These are phyloP conservation scores for Agrocybe praecox DNA, from an alignment of 768 basidiomycete species.

Conservation along the genomic window DNA sequence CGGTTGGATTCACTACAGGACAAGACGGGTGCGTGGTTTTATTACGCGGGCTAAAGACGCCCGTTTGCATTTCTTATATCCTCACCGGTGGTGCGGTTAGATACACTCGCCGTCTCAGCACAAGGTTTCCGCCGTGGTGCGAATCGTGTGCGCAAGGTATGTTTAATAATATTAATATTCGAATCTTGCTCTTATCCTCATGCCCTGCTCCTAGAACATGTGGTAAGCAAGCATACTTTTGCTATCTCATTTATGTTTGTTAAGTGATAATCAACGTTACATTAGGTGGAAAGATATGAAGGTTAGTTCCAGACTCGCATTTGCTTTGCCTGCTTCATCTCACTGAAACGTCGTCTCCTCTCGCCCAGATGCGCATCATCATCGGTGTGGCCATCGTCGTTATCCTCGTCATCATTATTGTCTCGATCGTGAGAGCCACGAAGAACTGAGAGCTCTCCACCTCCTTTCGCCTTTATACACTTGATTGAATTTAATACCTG, in stretches of 20 bases:
- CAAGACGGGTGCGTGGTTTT: conserved; percentile 82
- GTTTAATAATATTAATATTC: conserved; percentile 23
- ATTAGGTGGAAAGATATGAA: conserved; percentile 97
- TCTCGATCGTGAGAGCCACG: conserved; percentile 90
- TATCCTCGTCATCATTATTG: conserved; percentile 94
- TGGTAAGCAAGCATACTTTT: conserved; percentile 59
- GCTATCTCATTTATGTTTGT: not conserved
- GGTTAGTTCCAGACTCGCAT: conserved; percentile 43
- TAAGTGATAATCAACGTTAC: conserved; percentile 9
- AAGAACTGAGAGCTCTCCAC: conserved; percentile 36
- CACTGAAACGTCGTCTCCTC: not conserved
- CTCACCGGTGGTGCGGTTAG: conserved; percentile 40
- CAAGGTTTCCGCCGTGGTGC: conserved; percentile 98
- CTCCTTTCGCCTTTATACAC: not conserved
- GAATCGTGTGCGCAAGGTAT: conserved; percentile 94
- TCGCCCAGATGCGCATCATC: conserved; percentile 88
- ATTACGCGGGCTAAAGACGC: not conserved
- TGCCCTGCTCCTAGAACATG: conserved; percentile 65
- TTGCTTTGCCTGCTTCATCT: not conserved
- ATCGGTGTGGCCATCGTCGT: conserved; percentile 89
- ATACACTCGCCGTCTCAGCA: conserved; percentile 97
- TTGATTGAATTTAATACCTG: conserved; percentile 11
- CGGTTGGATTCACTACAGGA: conserved; percentile 92
- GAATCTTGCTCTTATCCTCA: conserved; percentile 5
- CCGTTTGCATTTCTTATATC: not conserved